Evolutionary conservation across 345 rosid genomes (phyloP), one percentile per base, ranked within the genome.

Genomic region (Camelina hispida): DNA sequence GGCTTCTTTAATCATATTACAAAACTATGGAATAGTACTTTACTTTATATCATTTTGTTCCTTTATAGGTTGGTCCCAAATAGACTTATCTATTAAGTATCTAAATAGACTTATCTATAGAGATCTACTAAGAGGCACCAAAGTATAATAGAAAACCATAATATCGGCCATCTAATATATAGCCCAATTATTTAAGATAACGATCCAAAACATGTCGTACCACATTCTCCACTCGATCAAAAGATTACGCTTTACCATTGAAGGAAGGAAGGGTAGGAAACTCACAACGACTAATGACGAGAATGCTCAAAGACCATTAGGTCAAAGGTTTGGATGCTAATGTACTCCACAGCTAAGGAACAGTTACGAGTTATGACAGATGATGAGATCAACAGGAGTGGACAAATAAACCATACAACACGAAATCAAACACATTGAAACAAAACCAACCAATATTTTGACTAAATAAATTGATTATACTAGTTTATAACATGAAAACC

Each of bases 1-100:
- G 69, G 79, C 74, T 53, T 56, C 58, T 50, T 62, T 56, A 44
- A 58, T 50, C 67, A 83, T 61, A 74, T 77, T 70, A 42, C 73
- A 60, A 47, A 55, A 59, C 64, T 65, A 59, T 23, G 38, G 61
- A 56, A 77, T 15, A 70, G 4, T 37, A 38, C 10, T 55, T 62
- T 25, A 56, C 76, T 46, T 74, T 46, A 4, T 43, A 54, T 69
- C 64, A 43, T 3, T 32, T 43, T 40, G 40, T 22, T 63, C 40
- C 66, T 70, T 70, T 70, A 17, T 77, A 70, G 76, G 37, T 70
- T 70, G 80, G 80, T 77, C 76, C 80, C 61, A 55, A 56, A 52
- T 20, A 50, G 15, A 48, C 46, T 68, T 68, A 53, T 44, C 57
- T 32, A 68, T 17, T 44, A 51, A 50, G 74, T 28, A 28, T 28